These are phyloP conservation scores for Penicillium atrosanguineum DNA, from an alignment of 495 filamentous ascomycete species.

Conservation along the genomic window DNA sequence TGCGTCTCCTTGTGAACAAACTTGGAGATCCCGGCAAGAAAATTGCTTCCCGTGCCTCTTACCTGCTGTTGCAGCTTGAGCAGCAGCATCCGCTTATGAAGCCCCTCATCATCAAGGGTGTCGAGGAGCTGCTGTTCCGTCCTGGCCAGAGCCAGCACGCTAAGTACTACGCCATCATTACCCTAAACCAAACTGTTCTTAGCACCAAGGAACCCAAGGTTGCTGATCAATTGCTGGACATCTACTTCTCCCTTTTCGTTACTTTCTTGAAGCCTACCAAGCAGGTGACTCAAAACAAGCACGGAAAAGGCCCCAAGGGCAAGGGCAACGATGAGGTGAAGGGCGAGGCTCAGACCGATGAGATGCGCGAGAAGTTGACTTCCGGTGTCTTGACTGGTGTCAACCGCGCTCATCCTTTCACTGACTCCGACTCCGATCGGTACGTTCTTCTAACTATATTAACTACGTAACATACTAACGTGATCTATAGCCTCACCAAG, in stretches of 20 bases:
- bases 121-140: slow-evolving; percentile 87
- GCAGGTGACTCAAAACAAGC: slow-evolving; percentile 22
- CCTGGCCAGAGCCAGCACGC: slow-evolving; percentile 83
- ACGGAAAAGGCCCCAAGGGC: slow-evolving; percentile 25
- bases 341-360: slow-evolving; percentile 51
- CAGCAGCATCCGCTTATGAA: slow-evolving; percentile 92
- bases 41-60: slow-evolving; percentile 87
- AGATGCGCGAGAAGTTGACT: slow-evolving; percentile 83
- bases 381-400: slow-evolving; percentile 89
- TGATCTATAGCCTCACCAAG: slow-evolving; percentile 61
- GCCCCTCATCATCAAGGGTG: slow-evolving; percentile 71
- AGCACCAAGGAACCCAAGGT: slow-evolving; percentile 77
- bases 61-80: slow-evolving; percentile 85
- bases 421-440: slow-evolving; percentile 71
- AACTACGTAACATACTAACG: slow-evolving; percentile 15
- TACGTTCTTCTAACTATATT: slow-evolving; percentile 35
- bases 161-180: slow-evolving; percentile 94
- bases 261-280: slow-evolving; percentile 60
- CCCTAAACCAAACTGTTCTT: slow-evolving; percentile 91
- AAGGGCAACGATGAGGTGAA: slow-evolving; percentile 53
- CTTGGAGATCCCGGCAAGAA: slow-evolving; percentile 92
- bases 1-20: slow-evolving; percentile 91
- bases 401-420: slow-evolving; percentile 92
- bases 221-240: slow-evolving; percentile 76
- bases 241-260: slow-evolving; percentile 88